Conservation (phyloP, 345 rosid genomes). For the Kernera saxatilis region DNA sequence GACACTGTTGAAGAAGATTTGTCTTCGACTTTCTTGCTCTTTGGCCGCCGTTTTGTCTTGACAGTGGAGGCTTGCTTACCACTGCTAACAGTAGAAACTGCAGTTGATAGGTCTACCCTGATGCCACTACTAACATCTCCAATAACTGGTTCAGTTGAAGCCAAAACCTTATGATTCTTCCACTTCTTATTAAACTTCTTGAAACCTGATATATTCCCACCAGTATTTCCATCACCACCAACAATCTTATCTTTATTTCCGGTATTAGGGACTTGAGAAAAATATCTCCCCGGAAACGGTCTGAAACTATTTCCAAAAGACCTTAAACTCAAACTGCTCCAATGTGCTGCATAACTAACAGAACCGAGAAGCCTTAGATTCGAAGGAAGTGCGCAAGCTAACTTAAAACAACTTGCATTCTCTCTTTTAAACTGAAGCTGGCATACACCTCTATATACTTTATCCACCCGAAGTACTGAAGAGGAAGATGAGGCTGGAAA, state of each 20-base stretch:
- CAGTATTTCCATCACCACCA: slow-evolving; percentile 18
- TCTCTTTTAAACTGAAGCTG: slow-evolving; percentile 30
- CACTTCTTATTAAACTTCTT: slow-evolving; percentile 29
- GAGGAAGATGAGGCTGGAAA: slow-evolving; percentile 19
- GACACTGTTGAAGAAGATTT: slow-evolving; percentile 26
- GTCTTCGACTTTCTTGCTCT: slow-evolving; percentile 38
- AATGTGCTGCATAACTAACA: slow-evolving; percentile 12
- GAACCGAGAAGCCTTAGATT: slow-evolving; percentile 15
- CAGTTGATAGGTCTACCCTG: slow-evolving; percentile 21
- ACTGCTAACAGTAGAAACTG: slow-evolving; percentile 22
- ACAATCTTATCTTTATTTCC: slow-evolving; percentile 10
- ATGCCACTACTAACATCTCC: slow-evolving; percentile 24
- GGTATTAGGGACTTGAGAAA: slow-evolving; percentile 33
- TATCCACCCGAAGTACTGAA: slow-evolving; percentile 5
- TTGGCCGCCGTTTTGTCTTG: slow-evolving; percentile 36
- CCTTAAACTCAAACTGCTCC: slow-evolving; percentile 16
- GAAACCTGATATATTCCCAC: slow-evolving; percentile 6
- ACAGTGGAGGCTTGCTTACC: slow-evolving; percentile 29
- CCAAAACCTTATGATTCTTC: slow-evolving; percentile 36
- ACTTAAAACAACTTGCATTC: slow-evolving; percentile 17
- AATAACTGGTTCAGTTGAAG: slow-evolving; percentile 27
- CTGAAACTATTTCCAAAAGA: slow-evolving; percentile 24
- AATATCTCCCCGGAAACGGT: slow-evolving; percentile 28
- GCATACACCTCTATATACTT: slow-evolving; percentile 22
- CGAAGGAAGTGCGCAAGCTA: slow-evolving; percentile 15